These are phyloP conservation scores for Escallonia rubra DNA, from an alignment of 129 eudicot genomes.

Conservation along the genomic window DNA sequence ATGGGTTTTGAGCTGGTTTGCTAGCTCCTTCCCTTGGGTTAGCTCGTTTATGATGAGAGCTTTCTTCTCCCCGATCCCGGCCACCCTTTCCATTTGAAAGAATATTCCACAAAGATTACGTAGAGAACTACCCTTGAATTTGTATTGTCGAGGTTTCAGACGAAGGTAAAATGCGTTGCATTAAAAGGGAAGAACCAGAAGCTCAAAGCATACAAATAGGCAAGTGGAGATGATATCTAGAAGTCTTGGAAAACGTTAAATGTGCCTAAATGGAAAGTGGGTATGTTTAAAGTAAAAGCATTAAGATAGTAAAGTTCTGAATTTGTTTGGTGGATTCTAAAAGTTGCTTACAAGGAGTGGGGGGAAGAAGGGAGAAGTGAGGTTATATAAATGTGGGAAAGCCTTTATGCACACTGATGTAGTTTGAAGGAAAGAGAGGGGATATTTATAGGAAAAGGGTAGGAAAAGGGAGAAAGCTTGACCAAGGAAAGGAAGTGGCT, in stretches of 20 bases:
- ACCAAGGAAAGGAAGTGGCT: neutral
- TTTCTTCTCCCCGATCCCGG: constrained; percentile 21
- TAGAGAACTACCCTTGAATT: neutral
- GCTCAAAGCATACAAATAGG: constrained; percentile 9
- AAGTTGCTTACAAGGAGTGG: constrained; percentile 4
- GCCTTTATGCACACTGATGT: constrained; percentile 6
- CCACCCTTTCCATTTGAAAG: constrained; percentile 13
- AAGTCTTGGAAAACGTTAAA: constrained; percentile 2
- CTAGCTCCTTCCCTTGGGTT: constrained; percentile 51
- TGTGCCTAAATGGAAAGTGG: constrained; percentile 5
- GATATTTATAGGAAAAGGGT: constrained; percentile 20
- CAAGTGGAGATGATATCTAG: neutral
- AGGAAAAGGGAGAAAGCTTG: constrained; percentile 6
- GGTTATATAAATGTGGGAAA: constrained; percentile 5
- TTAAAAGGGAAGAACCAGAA: constrained; percentile 9
- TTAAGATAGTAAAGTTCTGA: neutral
- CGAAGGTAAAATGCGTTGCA: neutral
- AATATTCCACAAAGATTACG: neutral
- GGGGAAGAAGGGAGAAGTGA: constrained; percentile 1
- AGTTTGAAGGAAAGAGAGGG: constrained; percentile 37
- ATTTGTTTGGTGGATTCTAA: constrained; percentile 9
- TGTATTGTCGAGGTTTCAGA: neutral
- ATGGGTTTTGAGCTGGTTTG: constrained; percentile 52
- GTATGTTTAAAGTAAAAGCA: neutral
- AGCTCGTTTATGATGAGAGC: constrained; percentile 53